Evolutionary conservation across 1,284 basidiomycete genomes (phyloP).

Genomic region (Ustilago esculenta): DNA sequence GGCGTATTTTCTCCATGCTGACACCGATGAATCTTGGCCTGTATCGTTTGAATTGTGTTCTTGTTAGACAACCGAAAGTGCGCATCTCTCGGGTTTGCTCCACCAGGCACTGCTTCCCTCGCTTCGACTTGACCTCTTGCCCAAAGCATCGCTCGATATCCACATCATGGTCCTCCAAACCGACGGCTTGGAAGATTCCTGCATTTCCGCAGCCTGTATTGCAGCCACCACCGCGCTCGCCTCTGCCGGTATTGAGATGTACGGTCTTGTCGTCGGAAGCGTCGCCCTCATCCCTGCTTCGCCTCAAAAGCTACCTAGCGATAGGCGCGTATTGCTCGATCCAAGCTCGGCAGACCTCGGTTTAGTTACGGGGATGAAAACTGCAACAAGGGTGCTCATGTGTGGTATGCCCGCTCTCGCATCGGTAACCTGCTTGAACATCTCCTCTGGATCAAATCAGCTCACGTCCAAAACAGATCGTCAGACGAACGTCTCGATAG

Average conservation of each 20-base stretch:
- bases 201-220: conserved; percentile 72
- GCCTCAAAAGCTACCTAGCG: conserved; percentile 50
- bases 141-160: conserved; percentile 92
- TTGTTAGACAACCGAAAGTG: conserved; percentile 87
- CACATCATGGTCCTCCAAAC: conserved; percentile 90
- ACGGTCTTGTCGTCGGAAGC: conserved; percentile 82
- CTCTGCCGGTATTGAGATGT: conserved; percentile 85
- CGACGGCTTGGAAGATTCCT: conserved; percentile 76
- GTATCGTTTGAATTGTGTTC: not conserved
- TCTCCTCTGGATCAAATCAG: conserved; percentile 23
- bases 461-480: not conserved
- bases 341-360: conserved; percentile 77
- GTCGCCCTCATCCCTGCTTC: conserved; percentile 70
- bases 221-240: conserved; percentile 91
- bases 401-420: conserved; percentile 89
- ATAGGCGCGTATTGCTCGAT: conserved; percentile 74
- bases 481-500: not conserved
- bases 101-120: conserved; percentile 87
- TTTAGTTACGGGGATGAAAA: conserved; percentile 67
- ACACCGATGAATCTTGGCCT: not conserved
- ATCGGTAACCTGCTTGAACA: conserved; percentile 73
- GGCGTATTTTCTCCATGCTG: too few species aligned
- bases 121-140: conserved; percentile 85
- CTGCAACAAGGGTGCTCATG: conserved; percentile 71
- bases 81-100: conserved; percentile 81